Evolutionary conservation across 225 moss, liverwort and hornwort genomes (phyloP).

Genomic region (Bryoerythrophyllum caledonicum): DNA sequence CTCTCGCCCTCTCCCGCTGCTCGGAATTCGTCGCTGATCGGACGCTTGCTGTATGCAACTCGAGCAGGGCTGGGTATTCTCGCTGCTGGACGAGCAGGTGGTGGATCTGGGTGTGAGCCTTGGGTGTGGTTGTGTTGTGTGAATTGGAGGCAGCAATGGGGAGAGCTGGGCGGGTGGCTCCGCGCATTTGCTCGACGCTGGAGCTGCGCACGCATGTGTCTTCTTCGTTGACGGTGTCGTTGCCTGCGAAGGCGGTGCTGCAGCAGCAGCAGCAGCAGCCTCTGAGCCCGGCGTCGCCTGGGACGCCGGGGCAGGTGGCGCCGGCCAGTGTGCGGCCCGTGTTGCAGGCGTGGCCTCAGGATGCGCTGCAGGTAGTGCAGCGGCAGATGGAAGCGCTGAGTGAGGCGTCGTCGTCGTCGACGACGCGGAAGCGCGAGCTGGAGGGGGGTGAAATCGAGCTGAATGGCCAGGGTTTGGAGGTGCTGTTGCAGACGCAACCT

Average conservation of each 20-base stretch:
- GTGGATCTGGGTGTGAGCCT: too few relatives aligned
- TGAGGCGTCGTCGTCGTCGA: neutral
- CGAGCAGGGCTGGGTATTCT: too few relatives aligned
- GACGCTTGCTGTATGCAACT: too few relatives aligned
- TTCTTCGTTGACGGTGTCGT: slow-evolving; percentile 36
- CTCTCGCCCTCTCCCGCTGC: neutral
- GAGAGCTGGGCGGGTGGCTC: slow-evolving; percentile 58
- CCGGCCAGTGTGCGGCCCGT: slow-evolving; percentile 39
- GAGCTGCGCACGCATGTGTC: slow-evolving; percentile 44
- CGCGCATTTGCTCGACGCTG: slow-evolving; percentile 66
- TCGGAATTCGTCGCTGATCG: too few relatives aligned
- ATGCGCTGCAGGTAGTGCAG: slow-evolving; percentile 55
- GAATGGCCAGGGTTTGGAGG: slow-evolving; percentile 33
- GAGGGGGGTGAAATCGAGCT: too few relatives aligned
- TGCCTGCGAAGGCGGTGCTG: slow-evolving; percentile 25
- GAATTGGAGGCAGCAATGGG: slow-evolving; percentile 31
- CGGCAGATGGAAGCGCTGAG: slow-evolving; percentile 49
- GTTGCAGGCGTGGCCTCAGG: slow-evolving; percentile 55
- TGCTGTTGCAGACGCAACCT: slow-evolving; percentile 45
- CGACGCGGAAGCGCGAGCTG: slow-evolving; percentile 39
- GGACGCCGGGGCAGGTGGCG: slow-evolving; percentile 41
- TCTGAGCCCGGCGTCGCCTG: slow-evolving; percentile 48
- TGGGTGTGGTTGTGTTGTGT: too few relatives aligned
- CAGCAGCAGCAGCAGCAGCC: neutral
- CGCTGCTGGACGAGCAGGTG: too few relatives aligned